Conservation (phyloP, 179 eudicot species). For the Silene coronaria region DNA sequence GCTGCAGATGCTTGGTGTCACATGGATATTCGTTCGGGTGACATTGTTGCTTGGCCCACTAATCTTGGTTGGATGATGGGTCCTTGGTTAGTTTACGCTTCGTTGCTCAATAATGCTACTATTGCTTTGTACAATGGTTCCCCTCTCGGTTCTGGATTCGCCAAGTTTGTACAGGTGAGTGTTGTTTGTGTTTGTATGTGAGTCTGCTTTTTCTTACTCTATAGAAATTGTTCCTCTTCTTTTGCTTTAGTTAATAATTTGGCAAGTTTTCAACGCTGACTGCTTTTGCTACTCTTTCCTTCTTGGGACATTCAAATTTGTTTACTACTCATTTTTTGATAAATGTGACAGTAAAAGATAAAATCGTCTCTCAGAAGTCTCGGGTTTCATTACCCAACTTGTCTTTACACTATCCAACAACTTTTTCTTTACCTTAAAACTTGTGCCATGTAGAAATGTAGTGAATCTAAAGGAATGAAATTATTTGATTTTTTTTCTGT, state of each 20-base stretch:
- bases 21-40: slow-evolving; percentile 73
- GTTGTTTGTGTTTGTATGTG: neutral
- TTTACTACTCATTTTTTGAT: no score
- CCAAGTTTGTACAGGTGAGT: slow-evolving; percentile 85
- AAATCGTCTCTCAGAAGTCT: neutral
- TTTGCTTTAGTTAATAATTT: no score
- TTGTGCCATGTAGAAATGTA: neutral
- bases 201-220: neutral
- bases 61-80: slow-evolving; percentile 99
- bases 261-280: no score
- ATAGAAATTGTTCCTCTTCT: no score
- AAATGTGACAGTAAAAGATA: neutral
- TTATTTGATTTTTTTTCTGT: neutral
- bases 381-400: neutral
- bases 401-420: neutral
- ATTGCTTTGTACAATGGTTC: slow-evolving; percentile 91
- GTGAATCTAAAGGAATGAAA: neutral
- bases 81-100: slow-evolving; percentile 92
- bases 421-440: neutral
- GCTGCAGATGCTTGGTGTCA: slow-evolving; percentile 98
- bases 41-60: slow-evolving; percentile 92
- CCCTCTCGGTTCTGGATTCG: slow-evolving; percentile 79
- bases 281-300: neutral
- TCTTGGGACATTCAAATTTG: neutral
- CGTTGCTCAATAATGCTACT: slow-evolving; percentile 74